Evolutionary conservation across 2,329 filamentous ascomycete genomes (phyloP), one percentile per base, ranked within the genome.

Genomic region (Epichloe brachyelytri): DNA sequence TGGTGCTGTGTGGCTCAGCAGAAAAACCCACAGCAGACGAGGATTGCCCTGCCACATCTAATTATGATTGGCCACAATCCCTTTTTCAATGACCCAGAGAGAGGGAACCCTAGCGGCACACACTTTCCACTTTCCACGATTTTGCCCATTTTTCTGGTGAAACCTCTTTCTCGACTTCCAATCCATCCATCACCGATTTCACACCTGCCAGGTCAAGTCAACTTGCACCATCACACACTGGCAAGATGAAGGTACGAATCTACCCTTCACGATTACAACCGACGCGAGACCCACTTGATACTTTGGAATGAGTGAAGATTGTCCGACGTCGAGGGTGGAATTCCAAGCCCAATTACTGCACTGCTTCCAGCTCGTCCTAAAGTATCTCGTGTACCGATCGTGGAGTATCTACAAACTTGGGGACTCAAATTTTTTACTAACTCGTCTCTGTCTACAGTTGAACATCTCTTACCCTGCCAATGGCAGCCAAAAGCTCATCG

Each of bases 401-500:
- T 10, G 37, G 14, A 43, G 5, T 15, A 14, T 40, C 36, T 12
- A 19, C 20, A 20, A 22, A 43, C 33, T 37, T 30, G 22, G 5
- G 15, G 5, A 12, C 4, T 5, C 8, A 8, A 44, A 3, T 12
- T 11, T 6, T 39, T 51, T 54, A 62, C 70, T 73, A 57, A 73
- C 63, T 36, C 37, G 20, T 46, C 12, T 39, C 59, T 54, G 46
- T n/a, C 30, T 59, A 54, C 55, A 78, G 78, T 73, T 82, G 74
- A 81, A 81, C 77, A 79, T 82, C 68, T 78, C 75, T 66, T 95
- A 90, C 85, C 93, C 93, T 78, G 88, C 91, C 84, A 97, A 97
- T 79, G 93, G 93, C 84, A 93, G 89, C 71, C 93, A 98, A 77
- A 98, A 98, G 83, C 82, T 98, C 72, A 85, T 98, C 79, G 94